Base-by-base conservation (phyloP, 2,329 filamentous ascomycete genomes). In the Aspergillus quadrilineatus region DNA sequence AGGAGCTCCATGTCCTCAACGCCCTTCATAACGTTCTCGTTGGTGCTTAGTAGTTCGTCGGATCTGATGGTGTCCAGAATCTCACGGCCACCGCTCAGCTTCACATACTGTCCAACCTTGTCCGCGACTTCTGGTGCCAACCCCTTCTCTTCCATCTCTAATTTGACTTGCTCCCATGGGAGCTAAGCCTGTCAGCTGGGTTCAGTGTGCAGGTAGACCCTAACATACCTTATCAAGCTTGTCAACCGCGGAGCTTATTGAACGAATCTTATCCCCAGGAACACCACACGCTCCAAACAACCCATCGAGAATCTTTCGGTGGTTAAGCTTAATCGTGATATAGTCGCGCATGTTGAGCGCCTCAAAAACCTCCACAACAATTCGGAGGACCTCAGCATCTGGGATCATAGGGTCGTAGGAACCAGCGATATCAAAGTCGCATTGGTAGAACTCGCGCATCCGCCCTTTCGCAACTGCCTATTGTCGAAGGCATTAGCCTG, bases 391-490 rank as follows among this genome's bases (percentile, higher is more conserved):
- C 77, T 97, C 92, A 37, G 92, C 89, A 69, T 97, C 93, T 55
- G 92, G 90, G 28, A 96, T 83, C 92, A 97, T 96, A 53, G 90
- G 77, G 71, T 96, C 93, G 77, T 91, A 95, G 59, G 73, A 65
- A 58, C 92, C 92, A 10, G 92, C 92, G 76, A 97, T 93, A 72
- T 97, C 92, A 70, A 97, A 95, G 77, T 97, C 93, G 78, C 92
- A 97, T 76, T 97, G 92, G 79, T 95, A 96, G 76, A 96, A 96
- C 76, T 97, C 93, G 69, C 93, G 85, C 89, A 96, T 94, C 53
- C 92, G 86, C 50, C 92, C 93, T 73, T 95, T 94, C 60, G 88
- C 90, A 78, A 97, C 90, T 59, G 91, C 89, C 57, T 59, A 37
- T 43, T 30, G 10, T 14, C n/a, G 5, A 34, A 14, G 12, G 14